Conservation (phyloP, 352 stramenopile genomes). For the Globisporangium alternatum region DNA sequence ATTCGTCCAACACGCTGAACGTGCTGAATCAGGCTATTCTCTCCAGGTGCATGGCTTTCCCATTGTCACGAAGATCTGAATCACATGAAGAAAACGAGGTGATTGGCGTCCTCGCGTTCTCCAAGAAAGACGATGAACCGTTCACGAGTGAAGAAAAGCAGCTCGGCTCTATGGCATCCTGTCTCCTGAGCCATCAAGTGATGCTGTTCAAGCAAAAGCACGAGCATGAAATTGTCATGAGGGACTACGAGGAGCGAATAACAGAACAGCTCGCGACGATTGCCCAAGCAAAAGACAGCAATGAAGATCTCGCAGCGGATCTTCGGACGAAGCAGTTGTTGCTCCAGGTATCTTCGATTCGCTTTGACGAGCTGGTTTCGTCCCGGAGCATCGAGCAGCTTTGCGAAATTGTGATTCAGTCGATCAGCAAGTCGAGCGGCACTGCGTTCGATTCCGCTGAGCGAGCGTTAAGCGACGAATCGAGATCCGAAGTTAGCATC, state of each 20-base stretch:
- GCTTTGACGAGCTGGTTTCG: not conserved
- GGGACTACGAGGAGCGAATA: not conserved
- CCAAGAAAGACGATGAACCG: not conserved
- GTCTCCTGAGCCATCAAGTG: slow-evolving; percentile 14
- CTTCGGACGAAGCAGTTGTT: not conserved
- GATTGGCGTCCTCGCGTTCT: slow-evolving; percentile 9
- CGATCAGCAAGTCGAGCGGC: not conserved
- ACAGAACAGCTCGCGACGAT: not conserved
- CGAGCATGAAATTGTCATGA: not conserved
- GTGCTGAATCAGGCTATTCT: slow-evolving; percentile 12
- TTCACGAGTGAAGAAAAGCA: slow-evolving; percentile 17
- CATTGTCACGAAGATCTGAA: not conserved
- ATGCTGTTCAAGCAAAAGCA: not conserved
- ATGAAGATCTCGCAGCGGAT: not conserved
- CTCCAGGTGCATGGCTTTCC: slow-evolving; percentile 11
- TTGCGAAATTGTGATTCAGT: slow-evolving; percentile 3
- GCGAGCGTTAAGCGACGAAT: not conserved
- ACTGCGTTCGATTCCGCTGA: not conserved
- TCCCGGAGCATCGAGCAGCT: slow-evolving; percentile 13
- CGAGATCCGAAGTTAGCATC: not conserved
- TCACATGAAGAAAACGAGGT: not conserved
- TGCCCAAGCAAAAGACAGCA: not conserved
- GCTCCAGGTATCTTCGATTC: slow-evolving; percentile 2
- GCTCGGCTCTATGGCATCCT: slow-evolving; percentile 1
- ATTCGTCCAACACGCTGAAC: slow-evolving; percentile 14